Percentiles rank a stretch among this genome's conserved stretches.
phyloP scores from a whole-genome alignment of 1,284 basidiomycete species.

The Sutorius eximius region DNA sequence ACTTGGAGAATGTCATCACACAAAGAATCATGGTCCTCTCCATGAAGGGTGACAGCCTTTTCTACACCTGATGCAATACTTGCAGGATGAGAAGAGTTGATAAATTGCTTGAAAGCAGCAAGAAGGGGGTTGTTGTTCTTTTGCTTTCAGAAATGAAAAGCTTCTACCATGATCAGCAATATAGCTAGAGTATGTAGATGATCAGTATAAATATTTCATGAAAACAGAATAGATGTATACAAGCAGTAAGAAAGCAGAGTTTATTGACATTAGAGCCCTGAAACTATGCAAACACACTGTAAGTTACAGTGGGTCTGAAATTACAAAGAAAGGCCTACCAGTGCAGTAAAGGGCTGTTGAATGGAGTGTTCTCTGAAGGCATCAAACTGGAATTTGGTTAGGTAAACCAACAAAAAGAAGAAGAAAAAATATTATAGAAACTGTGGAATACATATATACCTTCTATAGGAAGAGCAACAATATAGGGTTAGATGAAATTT shows the following conservation, averaged over 20 bases:
- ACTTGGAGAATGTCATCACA: too few species aligned
- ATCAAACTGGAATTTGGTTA: neutral
- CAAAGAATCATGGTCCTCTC: too few species aligned
- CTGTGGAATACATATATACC: neutral
- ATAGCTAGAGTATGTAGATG: neutral
- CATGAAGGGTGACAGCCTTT: neutral
- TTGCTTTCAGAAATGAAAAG: neutral
- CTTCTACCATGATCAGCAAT: neutral
- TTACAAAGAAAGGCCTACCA: neutral
- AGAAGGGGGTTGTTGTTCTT: neutral
- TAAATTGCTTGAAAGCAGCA: neutral
- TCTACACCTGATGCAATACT: neutral
- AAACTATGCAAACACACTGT: neutral
- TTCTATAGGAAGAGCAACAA: neutral
- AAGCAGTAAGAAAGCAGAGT: neutral
- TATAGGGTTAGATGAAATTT: neutral
- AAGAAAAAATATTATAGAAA: neutral
- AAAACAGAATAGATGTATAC: neutral
- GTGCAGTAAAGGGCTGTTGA: neutral
- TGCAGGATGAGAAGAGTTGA: neutral
- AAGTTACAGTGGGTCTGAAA: neutral
- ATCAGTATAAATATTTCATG: neutral
- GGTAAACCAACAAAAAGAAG: neutral
- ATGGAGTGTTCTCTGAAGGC: neutral
- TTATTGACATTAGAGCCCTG: neutral